phyloP scores from a whole-genome alignment of 768 basidiomycete species.

The Suillus plorans region DNA sequence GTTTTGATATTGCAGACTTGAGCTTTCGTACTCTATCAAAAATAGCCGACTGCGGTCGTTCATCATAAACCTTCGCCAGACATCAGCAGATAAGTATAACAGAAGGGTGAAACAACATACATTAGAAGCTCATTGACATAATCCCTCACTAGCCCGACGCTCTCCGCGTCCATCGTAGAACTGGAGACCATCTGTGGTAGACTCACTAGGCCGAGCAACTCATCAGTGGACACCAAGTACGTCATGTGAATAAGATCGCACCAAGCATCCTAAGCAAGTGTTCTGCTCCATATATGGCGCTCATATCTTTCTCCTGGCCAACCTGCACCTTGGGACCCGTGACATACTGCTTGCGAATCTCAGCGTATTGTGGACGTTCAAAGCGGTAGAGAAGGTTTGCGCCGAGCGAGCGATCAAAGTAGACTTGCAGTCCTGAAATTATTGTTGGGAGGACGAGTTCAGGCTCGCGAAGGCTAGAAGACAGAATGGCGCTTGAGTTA shows the following conservation, averaged over 20 bases:
- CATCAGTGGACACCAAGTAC: slow-evolving; percentile 6
- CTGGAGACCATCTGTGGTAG: slow-evolving; percentile 87
- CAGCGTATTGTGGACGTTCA: slow-evolving; percentile 90
- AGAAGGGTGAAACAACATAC: slow-evolving; percentile 42
- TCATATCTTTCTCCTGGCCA: slow-evolving; percentile 81
- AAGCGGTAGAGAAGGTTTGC: slow-evolving; percentile 92
- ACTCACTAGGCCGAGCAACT: slow-evolving; percentile 58
- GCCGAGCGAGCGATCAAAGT: slow-evolving; percentile 92
- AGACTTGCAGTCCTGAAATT: slow-evolving; percentile 79
- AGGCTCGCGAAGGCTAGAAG: slow-evolving; percentile 63
- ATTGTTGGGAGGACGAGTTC: slow-evolving; percentile 74
- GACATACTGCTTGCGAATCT: slow-evolving; percentile 68
- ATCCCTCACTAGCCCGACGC: slow-evolving; percentile 77
- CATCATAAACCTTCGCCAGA: slow-evolving; percentile 66
- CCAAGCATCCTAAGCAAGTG: slow-evolving; percentile 91
- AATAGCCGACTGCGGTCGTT: slow-evolving; percentile 74
- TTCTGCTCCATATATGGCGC: slow-evolving; percentile 89
- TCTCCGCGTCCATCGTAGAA: slow-evolving; percentile 89
- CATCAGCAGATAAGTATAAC: neutral
- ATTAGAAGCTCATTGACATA: slow-evolving; percentile 85
- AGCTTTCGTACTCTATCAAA: slow-evolving; percentile 73
- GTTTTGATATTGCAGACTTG: slow-evolving; percentile 79
- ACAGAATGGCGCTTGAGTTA: neutral
- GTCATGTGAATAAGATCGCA: slow-evolving; percentile 37
- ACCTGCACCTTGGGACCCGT: slow-evolving; percentile 71